Conservation (phyloP, 176 grass and related monocot species). For the Echinochloa phyllopogon region DNA sequence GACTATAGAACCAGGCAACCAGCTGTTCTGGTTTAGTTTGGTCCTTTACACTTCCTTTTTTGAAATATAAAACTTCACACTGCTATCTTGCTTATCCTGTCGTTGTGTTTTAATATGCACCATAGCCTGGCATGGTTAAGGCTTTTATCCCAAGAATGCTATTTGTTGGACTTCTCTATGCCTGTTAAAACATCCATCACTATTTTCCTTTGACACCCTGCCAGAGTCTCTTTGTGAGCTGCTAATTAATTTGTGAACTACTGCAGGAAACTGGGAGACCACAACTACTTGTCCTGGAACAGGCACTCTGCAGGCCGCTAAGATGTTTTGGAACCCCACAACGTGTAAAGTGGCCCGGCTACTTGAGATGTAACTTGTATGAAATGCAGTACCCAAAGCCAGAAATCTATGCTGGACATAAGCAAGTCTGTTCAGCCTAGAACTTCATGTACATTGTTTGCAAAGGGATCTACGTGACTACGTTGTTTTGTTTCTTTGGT, state of each 20-base stretch:
- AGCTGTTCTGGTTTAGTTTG: slow-evolving; percentile 5
- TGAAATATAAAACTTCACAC: too few relatives aligned
- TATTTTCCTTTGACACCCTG: neutral
- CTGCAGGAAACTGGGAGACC: slow-evolving; percentile 87
- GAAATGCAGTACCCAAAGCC: slow-evolving; percentile 28
- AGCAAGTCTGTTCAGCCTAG: slow-evolving; percentile 19
- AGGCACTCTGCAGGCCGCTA: slow-evolving; percentile 58
- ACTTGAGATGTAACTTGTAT: slow-evolving; percentile 40
- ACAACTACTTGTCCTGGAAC: slow-evolving; percentile 88
- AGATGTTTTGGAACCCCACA: slow-evolving; percentile 5
- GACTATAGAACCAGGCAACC: neutral
- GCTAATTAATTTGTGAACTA: slow-evolving; percentile 9
- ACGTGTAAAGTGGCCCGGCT: neutral
- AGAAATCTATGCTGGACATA: neutral
- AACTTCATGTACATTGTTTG: slow-evolving; percentile 44
- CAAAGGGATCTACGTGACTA: slow-evolving; percentile 7
- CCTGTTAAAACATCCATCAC: neutral
- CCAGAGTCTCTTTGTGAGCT: neutral
- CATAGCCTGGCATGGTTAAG: slow-evolving; percentile 8
- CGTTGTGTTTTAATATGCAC: neutral
- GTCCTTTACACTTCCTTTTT: too few relatives aligned
- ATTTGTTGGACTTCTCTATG: neutral
- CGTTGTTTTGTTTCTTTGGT: slow-evolving; percentile 26
- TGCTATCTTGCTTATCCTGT: neutral
- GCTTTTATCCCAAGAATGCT: slow-evolving; percentile 4